Percentiles rank a stretch among this genome's conserved stretches.
phyloP scores from a whole-genome alignment of 2,329 filamentous ascomycete species.

The Ascochyta clinopodiicola region DNA sequence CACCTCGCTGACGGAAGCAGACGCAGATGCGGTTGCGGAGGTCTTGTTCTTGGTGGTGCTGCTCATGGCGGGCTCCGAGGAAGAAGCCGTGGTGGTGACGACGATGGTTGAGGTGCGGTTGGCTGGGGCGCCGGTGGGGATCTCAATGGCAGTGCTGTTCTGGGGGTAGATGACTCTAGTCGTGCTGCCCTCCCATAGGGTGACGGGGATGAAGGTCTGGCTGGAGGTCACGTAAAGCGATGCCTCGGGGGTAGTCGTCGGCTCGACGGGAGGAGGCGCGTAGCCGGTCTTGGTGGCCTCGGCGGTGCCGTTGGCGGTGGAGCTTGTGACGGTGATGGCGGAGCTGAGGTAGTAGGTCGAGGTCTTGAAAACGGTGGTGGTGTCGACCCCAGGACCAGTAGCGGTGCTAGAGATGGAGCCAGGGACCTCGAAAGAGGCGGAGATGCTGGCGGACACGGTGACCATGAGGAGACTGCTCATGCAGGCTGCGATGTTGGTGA shows the following conservation, averaged over 20 bases:
- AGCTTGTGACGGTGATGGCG: neutral
- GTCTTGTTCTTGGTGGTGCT: neutral
- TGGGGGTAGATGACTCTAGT: constrained; percentile 7
- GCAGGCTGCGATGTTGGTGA: neutral
- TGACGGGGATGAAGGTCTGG: constrained; percentile 6
- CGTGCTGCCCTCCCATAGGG: constrained; percentile 8
- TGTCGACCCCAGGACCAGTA: neutral
- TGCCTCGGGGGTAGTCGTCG: neutral
- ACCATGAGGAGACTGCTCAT: constrained; percentile 8
- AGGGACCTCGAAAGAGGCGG: neutral
- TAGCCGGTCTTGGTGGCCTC: neutral
- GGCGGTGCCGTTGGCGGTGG: neutral
- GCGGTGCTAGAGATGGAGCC: neutral
- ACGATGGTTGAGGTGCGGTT: neutral
- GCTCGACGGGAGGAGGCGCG: neutral
- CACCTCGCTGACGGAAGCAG: constrained; percentile 2
- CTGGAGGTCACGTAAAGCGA: neutral
- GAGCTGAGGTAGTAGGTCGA: constrained; percentile 4
- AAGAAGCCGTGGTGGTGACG: neutral
- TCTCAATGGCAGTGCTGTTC: constrained; percentile 6
- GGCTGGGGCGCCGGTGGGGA: neutral
- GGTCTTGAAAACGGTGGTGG: constrained; percentile 10
- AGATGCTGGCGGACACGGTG: constrained; percentile 4
- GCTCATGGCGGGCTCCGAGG: neutral
- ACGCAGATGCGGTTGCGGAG: neutral